A percentile compares a stretch with the other conserved stretches of the same genome.
These are phyloP conservation scores for Mediolabrus comicus DNA, from an alignment of 108 stramenopile genomes.

Conservation along the genomic window DNA sequence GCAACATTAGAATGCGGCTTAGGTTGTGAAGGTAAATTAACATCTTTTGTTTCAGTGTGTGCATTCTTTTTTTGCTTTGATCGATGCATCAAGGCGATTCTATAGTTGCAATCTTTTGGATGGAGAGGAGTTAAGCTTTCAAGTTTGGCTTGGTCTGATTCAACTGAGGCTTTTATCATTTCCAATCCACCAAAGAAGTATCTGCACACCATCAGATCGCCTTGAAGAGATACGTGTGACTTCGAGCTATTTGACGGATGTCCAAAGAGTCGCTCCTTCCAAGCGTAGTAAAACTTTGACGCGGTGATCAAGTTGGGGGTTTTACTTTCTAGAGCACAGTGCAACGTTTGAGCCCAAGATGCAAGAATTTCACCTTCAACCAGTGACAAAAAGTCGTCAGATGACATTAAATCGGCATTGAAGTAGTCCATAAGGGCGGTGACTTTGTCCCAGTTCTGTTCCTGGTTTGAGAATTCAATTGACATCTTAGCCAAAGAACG, in stretches of 20 bases:
- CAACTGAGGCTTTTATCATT: slow-evolving; percentile 56
- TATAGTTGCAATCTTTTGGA: slow-evolving; percentile 50
- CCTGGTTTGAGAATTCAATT: slow-evolving; percentile 8
- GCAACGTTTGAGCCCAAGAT: slow-evolving; percentile 45
- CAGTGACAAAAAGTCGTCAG: slow-evolving; percentile 65
- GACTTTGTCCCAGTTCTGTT: slow-evolving; percentile 47
- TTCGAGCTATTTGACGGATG: neutral
- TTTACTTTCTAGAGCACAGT: slow-evolving; percentile 18
- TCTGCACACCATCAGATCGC: slow-evolving; percentile 62
- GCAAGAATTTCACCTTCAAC: slow-evolving; percentile 73
- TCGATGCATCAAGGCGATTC: slow-evolving; percentile 50
- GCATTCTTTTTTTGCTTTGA: slow-evolving; percentile 28
- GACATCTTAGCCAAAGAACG: slow-evolving; percentile 35
- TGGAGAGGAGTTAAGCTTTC: slow-evolving; percentile 39
- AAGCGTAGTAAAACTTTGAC: slow-evolving; percentile 49
- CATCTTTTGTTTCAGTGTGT: slow-evolving; percentile 10
- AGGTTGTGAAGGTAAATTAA: neutral
- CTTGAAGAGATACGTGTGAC: slow-evolving; percentile 32
- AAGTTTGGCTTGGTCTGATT: slow-evolving; percentile 20
- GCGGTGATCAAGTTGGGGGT: slow-evolving; percentile 14
- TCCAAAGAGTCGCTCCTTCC: slow-evolving; percentile 51
- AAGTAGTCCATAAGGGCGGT: slow-evolving; percentile 44
- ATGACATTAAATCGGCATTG: slow-evolving; percentile 47
- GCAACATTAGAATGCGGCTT: neutral
- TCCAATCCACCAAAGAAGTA: slow-evolving; percentile 64